phyloP scores from a whole-genome alignment of 192 early-diverging fungal species.

The Spinellus fusiger region DNA sequence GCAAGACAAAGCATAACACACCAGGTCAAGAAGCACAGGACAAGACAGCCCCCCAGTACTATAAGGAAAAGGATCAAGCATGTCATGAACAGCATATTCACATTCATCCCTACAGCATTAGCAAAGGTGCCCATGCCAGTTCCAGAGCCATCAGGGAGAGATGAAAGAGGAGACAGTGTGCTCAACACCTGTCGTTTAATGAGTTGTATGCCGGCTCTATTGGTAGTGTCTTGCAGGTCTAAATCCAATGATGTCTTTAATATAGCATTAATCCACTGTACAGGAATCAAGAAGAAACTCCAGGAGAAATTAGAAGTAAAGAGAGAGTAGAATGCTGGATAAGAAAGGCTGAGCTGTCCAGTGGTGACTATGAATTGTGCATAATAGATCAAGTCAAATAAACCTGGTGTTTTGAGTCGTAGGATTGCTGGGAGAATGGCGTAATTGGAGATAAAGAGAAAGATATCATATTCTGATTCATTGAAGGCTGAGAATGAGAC shows the following conservation, averaged over 20 bases:
- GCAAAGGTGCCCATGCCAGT: slow-evolving; percentile 29
- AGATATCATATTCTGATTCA: slow-evolving; percentile 13
- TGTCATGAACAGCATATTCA: slow-evolving; percentile 18
- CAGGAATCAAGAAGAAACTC: slow-evolving; percentile 21
- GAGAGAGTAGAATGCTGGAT: slow-evolving; percentile 39
- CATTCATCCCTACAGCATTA: slow-evolving; percentile 17
- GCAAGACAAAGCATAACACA: neutral
- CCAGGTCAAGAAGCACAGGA: slow-evolving; percentile 11
- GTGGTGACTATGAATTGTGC: slow-evolving; percentile 42
- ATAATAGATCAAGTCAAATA: slow-evolving; percentile 48
- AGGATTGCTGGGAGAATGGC: slow-evolving; percentile 24
- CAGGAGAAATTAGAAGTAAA: slow-evolving; percentile 45
- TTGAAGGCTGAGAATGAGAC: slow-evolving; percentile 10
- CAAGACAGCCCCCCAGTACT: slow-evolving; percentile 5
- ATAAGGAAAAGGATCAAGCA: slow-evolving; percentile 17
- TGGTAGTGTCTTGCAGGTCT: neutral
- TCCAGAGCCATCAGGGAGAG: slow-evolving; percentile 1
- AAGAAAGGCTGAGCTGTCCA: slow-evolving; percentile 39
- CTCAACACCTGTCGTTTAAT: neutral
- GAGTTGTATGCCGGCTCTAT: neutral
- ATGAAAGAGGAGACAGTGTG: neutral
- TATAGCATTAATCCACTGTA: neutral
- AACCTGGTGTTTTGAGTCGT: slow-evolving; percentile 41
- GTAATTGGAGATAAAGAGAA: slow-evolving; percentile 26
- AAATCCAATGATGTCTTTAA: neutral